Evolutionary conservation across 1,284 basidiomycete genomes (phyloP).

Genomic region (Rhodofomes roseus): DNA sequence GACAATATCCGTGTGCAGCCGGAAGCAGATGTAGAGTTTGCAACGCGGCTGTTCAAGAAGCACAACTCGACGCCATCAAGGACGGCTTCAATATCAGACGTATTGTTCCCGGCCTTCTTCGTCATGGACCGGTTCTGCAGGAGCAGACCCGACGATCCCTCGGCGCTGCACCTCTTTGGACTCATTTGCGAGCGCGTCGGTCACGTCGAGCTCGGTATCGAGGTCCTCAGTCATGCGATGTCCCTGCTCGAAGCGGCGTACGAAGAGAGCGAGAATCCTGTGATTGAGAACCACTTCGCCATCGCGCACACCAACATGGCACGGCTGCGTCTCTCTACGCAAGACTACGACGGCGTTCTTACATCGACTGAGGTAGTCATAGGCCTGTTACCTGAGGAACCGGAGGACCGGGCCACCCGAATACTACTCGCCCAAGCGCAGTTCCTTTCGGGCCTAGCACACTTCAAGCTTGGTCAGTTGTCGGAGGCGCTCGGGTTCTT

Average conservation of each 20-base stretch:
- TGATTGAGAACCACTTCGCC: conserved; percentile 76
- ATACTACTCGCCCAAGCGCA: conserved; percentile 62
- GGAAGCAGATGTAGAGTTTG: conserved; percentile 82
- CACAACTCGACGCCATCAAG: conserved; percentile 29
- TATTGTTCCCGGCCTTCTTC: conserved; percentile 74
- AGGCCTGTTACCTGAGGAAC: conserved; percentile 58
- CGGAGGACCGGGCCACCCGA: conserved; percentile 31
- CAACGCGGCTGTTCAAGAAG: conserved; percentile 57
- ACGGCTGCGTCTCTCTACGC: conserved; percentile 63
- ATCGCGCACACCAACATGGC: conserved; percentile 85
- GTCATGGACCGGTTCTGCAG: conserved; percentile 77
- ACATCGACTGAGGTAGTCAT: conserved; percentile 73
- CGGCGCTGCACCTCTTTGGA: conserved; percentile 82
- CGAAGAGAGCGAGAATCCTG: conserved; percentile 79
- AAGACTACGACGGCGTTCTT: conserved; percentile 58
- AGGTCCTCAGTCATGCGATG: conserved; percentile 64
- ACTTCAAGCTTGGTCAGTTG: conserved; percentile 64
- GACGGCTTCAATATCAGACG: conserved; percentile 32
- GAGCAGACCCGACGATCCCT: conserved; percentile 64
- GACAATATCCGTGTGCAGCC: conserved; percentile 45
- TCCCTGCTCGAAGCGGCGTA: conserved; percentile 81
- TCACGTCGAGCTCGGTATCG: conserved; percentile 59
- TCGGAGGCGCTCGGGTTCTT: conserved; percentile 63
- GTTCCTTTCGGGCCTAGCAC: conserved; percentile 69
- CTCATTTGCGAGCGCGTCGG: conserved; percentile 86